Percentiles rank a stretch among this genome's conserved stretches.
These are phyloP conservation scores for Russula lepida DNA, from an alignment of 768 basidiomycete species.

Conservation along the genomic window DNA sequence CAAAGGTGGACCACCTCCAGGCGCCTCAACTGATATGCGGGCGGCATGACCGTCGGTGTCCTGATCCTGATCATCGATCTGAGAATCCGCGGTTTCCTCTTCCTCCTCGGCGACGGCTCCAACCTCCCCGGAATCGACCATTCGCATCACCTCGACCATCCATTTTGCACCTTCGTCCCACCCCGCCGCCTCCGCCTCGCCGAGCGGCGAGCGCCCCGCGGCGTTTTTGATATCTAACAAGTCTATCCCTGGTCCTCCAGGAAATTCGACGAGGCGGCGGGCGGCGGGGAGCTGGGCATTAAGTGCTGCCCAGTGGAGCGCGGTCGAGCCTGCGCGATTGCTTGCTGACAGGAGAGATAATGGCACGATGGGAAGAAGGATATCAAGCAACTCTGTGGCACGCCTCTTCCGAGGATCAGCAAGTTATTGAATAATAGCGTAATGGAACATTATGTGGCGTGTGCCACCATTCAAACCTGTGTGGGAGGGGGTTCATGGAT, in stretches of 20 bases:
- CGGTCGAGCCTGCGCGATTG: conserved; percentile 70
- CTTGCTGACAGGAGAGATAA: conserved; percentile 48
- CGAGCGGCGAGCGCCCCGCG: conserved; percentile 68
- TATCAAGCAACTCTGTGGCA: conserved; percentile 61
- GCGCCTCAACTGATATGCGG: background rate
- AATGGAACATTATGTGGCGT: background rate
- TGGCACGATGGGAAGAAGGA: conserved; percentile 54
- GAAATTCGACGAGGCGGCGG: conserved; percentile 49
- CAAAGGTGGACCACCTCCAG: background rate
- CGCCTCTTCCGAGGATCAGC: conserved; percentile 39
- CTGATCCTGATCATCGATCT: conserved; percentile 21
- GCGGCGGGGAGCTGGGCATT: conserved; percentile 66
- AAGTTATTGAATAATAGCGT: background rate
- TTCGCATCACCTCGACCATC: conserved; percentile 74
- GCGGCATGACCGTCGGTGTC: background rate
- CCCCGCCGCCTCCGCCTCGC: conserved; percentile 68
- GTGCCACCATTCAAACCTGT: background rate
- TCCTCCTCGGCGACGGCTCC: conserved; percentile 10
- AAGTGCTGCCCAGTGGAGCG: conserved; percentile 87
- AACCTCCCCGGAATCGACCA: conserved; percentile 42
- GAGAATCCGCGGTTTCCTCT: conserved; percentile 66
- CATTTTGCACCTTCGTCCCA: conserved; percentile 82
- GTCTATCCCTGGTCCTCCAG: conserved; percentile 50
- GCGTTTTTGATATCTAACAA: conserved; percentile 71
- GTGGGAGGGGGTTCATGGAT: background rate